Evolutionary conservation across 2,329 filamentous ascomycete species (phyloP).

Genomic region (Trichoderma lentiforme): DNA sequence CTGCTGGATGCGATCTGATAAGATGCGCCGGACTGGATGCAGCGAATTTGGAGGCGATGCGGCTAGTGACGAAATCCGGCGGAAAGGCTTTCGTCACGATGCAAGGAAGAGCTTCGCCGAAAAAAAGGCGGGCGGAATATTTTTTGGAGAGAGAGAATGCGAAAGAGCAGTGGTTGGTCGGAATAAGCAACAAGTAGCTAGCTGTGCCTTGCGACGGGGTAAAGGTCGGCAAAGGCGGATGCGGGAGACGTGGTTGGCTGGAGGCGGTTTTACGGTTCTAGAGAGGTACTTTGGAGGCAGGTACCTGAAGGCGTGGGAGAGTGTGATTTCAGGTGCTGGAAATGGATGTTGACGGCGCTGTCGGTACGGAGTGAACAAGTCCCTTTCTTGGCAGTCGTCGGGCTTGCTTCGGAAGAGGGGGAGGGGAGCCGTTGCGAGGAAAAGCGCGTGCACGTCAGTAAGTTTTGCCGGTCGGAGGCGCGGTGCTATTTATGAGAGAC

Average conservation of each 20-base stretch:
- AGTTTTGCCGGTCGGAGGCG: conserved; percentile 43
- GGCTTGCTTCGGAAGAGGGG: conserved; percentile 17
- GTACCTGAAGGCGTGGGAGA: neutral
- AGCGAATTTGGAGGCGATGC: neutral
- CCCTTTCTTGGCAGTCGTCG: neutral
- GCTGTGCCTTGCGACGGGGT: conserved; percentile 1
- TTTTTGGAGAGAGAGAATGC: conserved; percentile 15
- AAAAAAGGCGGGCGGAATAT: conserved; percentile 9
- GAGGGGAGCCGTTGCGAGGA: conserved; percentile 37
- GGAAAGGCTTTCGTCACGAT: conserved; percentile 16
- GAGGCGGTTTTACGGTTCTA: neutral
- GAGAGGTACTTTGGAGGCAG: neutral
- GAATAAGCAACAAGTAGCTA: conserved; percentile 6
- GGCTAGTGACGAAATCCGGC: conserved; percentile 9
- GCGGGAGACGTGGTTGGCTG: conserved; percentile 16
- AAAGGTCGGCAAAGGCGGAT: conserved; percentile 14
- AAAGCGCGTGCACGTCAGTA: conserved; percentile 48
- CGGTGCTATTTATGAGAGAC: conserved; percentile 47
- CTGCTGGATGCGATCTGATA: neutral
- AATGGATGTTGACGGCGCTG: neutral
- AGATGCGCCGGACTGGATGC: neutral
- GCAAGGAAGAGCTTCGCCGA: conserved; percentile 2
- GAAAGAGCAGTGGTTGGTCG: conserved; percentile 19
- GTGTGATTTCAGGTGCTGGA: neutral
- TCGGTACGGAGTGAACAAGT: neutral